Base-by-base conservation (phyloP, 441 rosid species). In the Erodium chrysanthum region DNA sequence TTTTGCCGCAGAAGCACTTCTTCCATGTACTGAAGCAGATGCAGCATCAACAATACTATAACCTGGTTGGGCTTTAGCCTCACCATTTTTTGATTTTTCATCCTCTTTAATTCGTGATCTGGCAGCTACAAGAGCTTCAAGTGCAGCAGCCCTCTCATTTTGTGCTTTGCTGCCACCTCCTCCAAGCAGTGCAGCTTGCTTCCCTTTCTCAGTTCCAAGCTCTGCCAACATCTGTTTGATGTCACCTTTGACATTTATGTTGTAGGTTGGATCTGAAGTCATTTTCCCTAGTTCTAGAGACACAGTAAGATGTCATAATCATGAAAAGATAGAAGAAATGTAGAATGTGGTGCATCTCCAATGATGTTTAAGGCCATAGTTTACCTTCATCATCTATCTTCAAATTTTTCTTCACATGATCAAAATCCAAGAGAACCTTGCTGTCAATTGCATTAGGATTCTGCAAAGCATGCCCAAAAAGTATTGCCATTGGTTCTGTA, bases 151-250 rank as follows among this genome's bases (percentile, higher is more conserved):
- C 79, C 98, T 84, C 82, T 91, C 97, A 44, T 83, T 89, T 77
- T 89, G 96, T 65, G 96, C 96, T 83, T 91, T 87, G 77, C 84
- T 83, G 42, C 98, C 96, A 77, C 96, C 96, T 65, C 97, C 98
- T 44, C 98, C 97, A 48, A 82, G 92, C 71, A 86, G 79, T 72
- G 96, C 97, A 77, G 90, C 76, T 82, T 85, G 75, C 78, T 75
- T 88, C 22, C 85, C 97, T 78, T 91, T 89, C 68, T 94, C 98
- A 64, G 96, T 91, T 69, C 96, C 98, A 76, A 94, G 90, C 75
- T 88, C 97, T 29, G 82, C 78, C 58, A 94, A 82, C 97, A 91
- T 89, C 65, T 87, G 86, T 85, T 86, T 88, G 78, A 91, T 86
- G 83, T 94, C 98, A 73, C 96, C 96, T 67, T 83, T 68, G 37